Evolutionary conservation across 2,329 filamentous ascomycete genomes (phyloP), one percentile per base, ranked within the genome.

Genomic region (Aspergillus arachidicola): DNA sequence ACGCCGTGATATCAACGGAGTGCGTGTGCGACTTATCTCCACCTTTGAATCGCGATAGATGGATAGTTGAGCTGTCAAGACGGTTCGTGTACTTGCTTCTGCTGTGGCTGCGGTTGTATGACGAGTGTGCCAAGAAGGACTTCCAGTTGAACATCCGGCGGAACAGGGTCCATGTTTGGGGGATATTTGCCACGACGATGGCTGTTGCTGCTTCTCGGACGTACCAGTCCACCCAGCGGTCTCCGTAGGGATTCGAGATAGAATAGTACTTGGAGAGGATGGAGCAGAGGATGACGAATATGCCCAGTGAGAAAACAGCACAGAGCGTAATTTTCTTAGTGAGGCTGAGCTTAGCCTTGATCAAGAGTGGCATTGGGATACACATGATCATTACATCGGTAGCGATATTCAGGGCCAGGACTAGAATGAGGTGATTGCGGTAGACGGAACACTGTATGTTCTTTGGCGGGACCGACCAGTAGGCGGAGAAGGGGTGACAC

Each of bases 251-350:
- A 23, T 85, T 75, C 19, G 76, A 82, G 64, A 89, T 87, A 51
- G 85, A 86, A 75, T 87, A 87, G 69, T 86, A 86, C 64, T 88
- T 87, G 23, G 87, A 89, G 19, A 89, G 76, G 6, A 85, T 81
- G 12, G 86, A 85, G 21, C 84, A 84, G 16, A 89, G 75, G 57
- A 89, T 86, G 68, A 84, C 76, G 64, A 86, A 84, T 4, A 84
- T 69, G 1, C 87, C 87, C 2, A 89, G 78, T 2, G 82, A 78
- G 71, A 89, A 88, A 34, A 89, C 81, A 34, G 76, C 79, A 53
- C 84, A 80, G 0, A 89, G 76, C 0, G 86, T 80, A 0, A 84
- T 57, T 70, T 89, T 89, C 61, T 85, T 78, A 61, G 75, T 76
- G 5, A 72, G 61, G 6, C 78, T 78, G 1, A 84, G 67, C 4